Evolutionary conservation across 495 filamentous ascomycete genomes (phyloP), one percentile per base, ranked within the genome.

Genomic region (Tuber melanosporum): DNA sequence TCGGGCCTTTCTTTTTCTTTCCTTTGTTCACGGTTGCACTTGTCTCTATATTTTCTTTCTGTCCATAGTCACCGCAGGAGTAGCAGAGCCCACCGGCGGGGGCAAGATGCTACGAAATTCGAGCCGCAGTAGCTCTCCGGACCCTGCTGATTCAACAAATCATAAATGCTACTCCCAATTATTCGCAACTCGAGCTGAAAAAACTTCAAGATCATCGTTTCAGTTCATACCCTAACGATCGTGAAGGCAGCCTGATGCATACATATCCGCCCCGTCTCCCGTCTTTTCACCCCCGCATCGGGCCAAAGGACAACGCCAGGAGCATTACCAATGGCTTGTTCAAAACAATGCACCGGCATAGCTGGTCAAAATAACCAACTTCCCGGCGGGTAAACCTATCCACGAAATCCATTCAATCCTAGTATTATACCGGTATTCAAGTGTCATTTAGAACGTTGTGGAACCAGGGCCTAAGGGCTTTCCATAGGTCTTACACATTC

Each of bases 1-100:
- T 69, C 42, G 17, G 75, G 73, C 71, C 69, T 41, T 75, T 74
- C n/a, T 73, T 32, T 75, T 80, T 15, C 52, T 73, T 77, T 77
- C 70, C 46, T 77, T 80, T 80, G 73, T 80, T 73, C 72, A 78
- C 62, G 66, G 77, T 45, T 80, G 75, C 77, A 79, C 77, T 73
- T 44, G 70, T 52, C 41, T 80, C 75, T 80, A 26, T 52, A 22
- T 39, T 44, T 75, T 71, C 39, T 75, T 49, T 72, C 26, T 47
- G 46, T 62, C 39, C 36, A 72, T 76, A 43, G 62, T 80, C 71
- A 69, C 71, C 74, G 77, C 71, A 47, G 57, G 77, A 70, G 62
- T 70, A 77, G 70, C 45, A 47, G 78, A 75, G 79, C 41, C 71
- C 71, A 49, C 43, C 71, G 66, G 57, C 14, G 52, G 26, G 49